Base-by-base conservation (phyloP, 768 basidiomycete species). In the Suillus tomentosus region DNA sequence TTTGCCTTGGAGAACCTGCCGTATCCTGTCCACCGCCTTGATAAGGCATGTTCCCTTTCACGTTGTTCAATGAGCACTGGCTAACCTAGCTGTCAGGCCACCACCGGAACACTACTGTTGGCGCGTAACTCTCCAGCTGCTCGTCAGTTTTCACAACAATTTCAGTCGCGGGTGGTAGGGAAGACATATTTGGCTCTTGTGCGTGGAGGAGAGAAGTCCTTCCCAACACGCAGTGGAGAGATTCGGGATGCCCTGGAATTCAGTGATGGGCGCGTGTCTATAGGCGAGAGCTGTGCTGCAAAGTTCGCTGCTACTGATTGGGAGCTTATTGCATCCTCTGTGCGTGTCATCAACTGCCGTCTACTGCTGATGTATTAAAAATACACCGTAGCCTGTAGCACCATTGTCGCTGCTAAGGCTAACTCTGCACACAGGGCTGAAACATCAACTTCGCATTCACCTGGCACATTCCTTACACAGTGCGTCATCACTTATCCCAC, bases 401-500 rank as follows among this genome's bases (percentile, higher is more conserved):
- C 87, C 87, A 22, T 62, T 90, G 36, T 84, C 87, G 2, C 79
- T 91, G 58, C 73, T 91, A 47, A 80, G 79, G 45, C 77, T 91
- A 17, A 79, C 77, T 13, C 79, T 88, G 22, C 74, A 83, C 58
- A 90, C 89, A 17, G 89, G 88, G 4, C 73, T 84, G 62, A 90
- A 90, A 71, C 89, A 91, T 63, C 89, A 91, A 68, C 81, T 91
- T 39, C 83, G 89, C n/a, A 77, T 89, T 15, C 89, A 91, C 65
- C 71, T 87, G 39, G 82, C 88, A 1, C 77, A 82, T 56, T 76
- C 76, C 62, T 71, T 89, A 60, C 78, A 80, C 58, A 75, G 88
- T 85, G 63, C 14, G 77, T 68, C 17, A 45, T 45, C 50, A 60
- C 22, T 36, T 22, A 47, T 37, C n/a, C 56, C 59, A 43, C 43